phyloP scores from a whole-genome alignment of 805 yeast species.

The Diddensiella transvaalensis region DNA sequence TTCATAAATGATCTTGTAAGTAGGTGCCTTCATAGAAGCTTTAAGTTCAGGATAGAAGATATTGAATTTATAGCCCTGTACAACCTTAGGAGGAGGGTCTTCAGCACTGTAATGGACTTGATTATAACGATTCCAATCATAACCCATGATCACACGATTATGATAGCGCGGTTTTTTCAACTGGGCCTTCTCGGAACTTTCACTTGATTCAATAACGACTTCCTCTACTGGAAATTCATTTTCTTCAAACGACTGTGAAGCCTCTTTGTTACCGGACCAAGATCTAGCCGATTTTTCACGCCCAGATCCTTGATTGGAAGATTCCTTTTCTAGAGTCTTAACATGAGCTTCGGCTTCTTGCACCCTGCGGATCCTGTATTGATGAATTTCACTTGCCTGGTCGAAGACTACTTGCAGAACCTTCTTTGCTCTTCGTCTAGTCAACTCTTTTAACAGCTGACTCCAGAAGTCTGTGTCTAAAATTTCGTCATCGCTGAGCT shows the following conservation, averaged over 20 bases:
- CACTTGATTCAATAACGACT: not conserved
- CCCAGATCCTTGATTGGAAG: not conserved
- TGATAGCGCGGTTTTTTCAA: slow-evolving; percentile 26
- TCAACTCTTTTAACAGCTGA: slow-evolving; percentile 24
- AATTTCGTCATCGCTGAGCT: slow-evolving; percentile 18
- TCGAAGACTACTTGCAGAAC: slow-evolving; percentile 16
- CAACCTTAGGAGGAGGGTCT: slow-evolving; percentile 37
- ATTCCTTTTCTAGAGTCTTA: not conserved
- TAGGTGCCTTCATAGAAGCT: slow-evolving; percentile 28
- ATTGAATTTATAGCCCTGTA: slow-evolving; percentile 37
- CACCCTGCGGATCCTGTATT: slow-evolving; percentile 3
- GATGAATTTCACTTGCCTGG: slow-evolving; percentile 14
- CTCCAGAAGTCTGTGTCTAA: slow-evolving; percentile 32
- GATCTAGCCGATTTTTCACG: not conserved
- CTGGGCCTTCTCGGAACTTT: not conserved
- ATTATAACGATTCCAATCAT: slow-evolving; percentile 37
- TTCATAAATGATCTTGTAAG: slow-evolving; percentile 29
- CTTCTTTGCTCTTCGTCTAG: slow-evolving; percentile 21
- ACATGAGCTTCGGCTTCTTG: not conserved
- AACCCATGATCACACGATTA: slow-evolving; percentile 34
- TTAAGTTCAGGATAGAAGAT: slow-evolving; percentile 34
- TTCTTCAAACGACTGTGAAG: not conserved
- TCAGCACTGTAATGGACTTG: slow-evolving; percentile 33
- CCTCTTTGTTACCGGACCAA: not conserved
- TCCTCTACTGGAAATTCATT: not conserved